A percentile compares a stretch with the other conserved stretches of the same genome.
Evolutionary conservation across 225 moss, liverwort and hornwort species (phyloP).

Genomic region (Climacium dendroides): DNA sequence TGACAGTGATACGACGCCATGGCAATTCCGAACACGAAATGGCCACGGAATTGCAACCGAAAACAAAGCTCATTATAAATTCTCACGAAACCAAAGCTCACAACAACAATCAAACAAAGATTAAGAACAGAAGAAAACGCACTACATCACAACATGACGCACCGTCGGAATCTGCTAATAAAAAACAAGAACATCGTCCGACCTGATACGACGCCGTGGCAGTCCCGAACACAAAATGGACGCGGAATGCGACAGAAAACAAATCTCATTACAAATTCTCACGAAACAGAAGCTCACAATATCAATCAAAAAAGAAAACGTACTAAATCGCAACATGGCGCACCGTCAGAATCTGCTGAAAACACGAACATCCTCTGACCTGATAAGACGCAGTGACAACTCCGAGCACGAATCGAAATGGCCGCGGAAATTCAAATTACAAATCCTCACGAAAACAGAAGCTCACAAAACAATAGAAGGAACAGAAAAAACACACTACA

Average conservation of each 20-base stretch:
- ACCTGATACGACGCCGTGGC: slow-evolving; percentile 60
- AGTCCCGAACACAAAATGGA: slow-evolving; percentile 24
- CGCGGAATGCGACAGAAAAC: slow-evolving; percentile 36
- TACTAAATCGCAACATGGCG: background rate
- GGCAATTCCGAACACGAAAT: background rate
- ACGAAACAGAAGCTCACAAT: background rate
- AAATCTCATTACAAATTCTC: background rate
- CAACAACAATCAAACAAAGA: background rate
- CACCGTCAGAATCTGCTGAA: background rate
- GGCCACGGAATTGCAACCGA: background rate
- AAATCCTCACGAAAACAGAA: background rate
- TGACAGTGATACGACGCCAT: slow-evolving; percentile 30
- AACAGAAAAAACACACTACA: background rate
- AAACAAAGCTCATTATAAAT: background rate
- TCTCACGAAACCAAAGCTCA: background rate
- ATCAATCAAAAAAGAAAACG: background rate
- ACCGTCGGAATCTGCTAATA: background rate
- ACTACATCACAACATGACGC: background rate
- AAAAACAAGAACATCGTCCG: background rate
- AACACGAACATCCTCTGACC: background rate
- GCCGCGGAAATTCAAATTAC: slow-evolving; percentile 9
- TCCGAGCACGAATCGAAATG: slow-evolving; percentile 29
- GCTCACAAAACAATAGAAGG: background rate
- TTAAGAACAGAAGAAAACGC: background rate
- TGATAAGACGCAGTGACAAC: slow-evolving; percentile 42